Percentiles rank a stretch among this genome's conserved stretches.
These are phyloP conservation scores for Phyllostachys edulis DNA, from an alignment of 176 grass and related monocot species.

Conservation along the genomic window DNA sequence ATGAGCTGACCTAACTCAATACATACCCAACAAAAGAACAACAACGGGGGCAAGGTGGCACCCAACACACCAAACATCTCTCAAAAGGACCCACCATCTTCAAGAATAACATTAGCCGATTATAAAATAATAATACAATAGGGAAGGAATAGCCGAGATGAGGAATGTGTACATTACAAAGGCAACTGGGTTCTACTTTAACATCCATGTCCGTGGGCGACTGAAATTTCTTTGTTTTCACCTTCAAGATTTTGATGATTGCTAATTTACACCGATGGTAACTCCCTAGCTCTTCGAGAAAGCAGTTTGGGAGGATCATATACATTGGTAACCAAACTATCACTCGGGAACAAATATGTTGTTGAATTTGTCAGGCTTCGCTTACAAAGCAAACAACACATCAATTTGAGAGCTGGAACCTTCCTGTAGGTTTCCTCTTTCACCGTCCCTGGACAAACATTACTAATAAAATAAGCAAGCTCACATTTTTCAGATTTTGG, in stretches of 20 bases:
- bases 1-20: slow-evolving; percentile 24
- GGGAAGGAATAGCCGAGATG: no score
- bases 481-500: neutral
- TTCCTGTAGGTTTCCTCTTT: slow-evolving; percentile 83
- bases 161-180: slow-evolving; percentile 39
- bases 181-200: slow-evolving; percentile 24
- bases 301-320: slow-evolving; percentile 36
- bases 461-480: slow-evolving; percentile 23
- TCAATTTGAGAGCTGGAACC: slow-evolving; percentile 81
- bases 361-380: slow-evolving; percentile 28
- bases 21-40: slow-evolving; percentile 6
- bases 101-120: no score
- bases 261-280: slow-evolving; percentile 45
- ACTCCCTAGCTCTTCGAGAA: slow-evolving; percentile 15
- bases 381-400: slow-evolving; percentile 31
- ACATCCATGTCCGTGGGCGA: slow-evolving; percentile 22
- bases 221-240: neutral
- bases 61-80: no score
- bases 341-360: slow-evolving; percentile 30
- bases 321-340: slow-evolving; percentile 45
- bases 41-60: neutral
- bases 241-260: slow-evolving; percentile 23
- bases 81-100: no score
- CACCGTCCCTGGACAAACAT: slow-evolving; percentile 66
- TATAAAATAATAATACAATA: no score